Evolutionary conservation across 2,329 filamentous ascomycete species (phyloP).

Genomic region (Colletotrichum australisinense): DNA sequence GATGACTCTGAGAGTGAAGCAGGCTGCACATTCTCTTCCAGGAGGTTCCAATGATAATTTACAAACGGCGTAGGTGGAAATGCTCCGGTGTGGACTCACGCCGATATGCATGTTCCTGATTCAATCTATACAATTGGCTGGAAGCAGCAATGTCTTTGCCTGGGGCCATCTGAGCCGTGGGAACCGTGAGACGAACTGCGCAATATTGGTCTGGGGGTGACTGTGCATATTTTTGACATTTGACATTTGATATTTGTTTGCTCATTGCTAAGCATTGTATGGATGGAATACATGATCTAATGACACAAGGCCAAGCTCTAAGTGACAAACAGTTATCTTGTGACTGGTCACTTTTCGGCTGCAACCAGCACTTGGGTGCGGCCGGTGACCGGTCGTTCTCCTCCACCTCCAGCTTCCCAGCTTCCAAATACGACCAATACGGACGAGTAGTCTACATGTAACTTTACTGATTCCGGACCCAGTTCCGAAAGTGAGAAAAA

Average conservation of each 20-base stretch:
- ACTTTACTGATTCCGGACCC: neutral
- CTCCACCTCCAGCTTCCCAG: too few relatives aligned
- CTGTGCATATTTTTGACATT: neutral
- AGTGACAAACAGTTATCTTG: conserved; percentile 11
- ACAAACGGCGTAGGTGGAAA: neutral
- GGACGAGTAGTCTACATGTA: too few relatives aligned
- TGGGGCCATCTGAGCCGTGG: too few relatives aligned
- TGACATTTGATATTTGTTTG: conserved; percentile 7
- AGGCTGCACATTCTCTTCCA: neutral
- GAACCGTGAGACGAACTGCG: neutral
- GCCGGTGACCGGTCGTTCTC: neutral
- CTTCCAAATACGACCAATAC: neutral
- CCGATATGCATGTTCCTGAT: neutral
- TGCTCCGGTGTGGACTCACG: neutral
- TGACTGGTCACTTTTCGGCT: conserved; percentile 18
- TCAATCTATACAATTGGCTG: neutral
- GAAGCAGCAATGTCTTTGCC: neutral
- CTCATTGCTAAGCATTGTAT: neutral
- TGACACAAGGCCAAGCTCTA: conserved; percentile 14
- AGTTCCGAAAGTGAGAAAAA: neutral
- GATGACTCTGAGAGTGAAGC: neutral
- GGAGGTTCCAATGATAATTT: neutral
- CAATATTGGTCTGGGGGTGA: neutral
- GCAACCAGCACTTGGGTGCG: neutral
- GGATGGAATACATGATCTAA: conserved; percentile 6